Percentiles rank a stretch among this genome's conserved stretches.
Conservation (phyloP, 495 filamentous ascomycete genomes). For the Collariella sp. region DNA sequence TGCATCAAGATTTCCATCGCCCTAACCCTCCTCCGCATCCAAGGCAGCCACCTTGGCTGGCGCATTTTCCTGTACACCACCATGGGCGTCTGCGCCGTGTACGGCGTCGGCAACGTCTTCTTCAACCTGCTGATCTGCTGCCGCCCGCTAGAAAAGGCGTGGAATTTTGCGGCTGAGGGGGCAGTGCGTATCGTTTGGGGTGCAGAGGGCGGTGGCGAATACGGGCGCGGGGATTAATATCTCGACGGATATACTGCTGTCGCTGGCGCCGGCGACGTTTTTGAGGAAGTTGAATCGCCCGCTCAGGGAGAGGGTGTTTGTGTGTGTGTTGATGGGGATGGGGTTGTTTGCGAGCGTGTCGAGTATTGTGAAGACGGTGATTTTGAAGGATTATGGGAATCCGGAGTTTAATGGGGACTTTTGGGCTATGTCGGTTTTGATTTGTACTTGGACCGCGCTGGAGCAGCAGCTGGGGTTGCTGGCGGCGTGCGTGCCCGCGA, state of each 20-base stretch:
- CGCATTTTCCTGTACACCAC: slow-evolving; percentile 46
- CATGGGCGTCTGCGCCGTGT: slow-evolving; percentile 45
- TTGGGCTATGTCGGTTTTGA: slow-evolving; percentile 15
- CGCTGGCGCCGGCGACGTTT: slow-evolving; percentile 18
- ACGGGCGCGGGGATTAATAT: slow-evolving; percentile 19
- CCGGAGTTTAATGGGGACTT: slow-evolving; percentile 6
- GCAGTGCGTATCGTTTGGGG: slow-evolving; percentile 13
- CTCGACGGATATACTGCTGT: slow-evolving; percentile 21
- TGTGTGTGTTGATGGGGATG: slow-evolving; percentile 24
- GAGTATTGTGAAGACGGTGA: slow-evolving; percentile 22
- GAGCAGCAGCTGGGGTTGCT: slow-evolving; percentile 22
- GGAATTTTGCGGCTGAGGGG: slow-evolving; percentile 12
- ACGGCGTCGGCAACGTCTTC: slow-evolving; percentile 36
- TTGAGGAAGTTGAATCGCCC: slow-evolving; percentile 22
- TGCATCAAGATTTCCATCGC: slow-evolving; percentile 26
- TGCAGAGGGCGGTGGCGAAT: slow-evolving; percentile 17
- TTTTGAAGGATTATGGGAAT: slow-evolving; percentile 15
- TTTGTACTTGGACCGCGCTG: slow-evolving; percentile 20
- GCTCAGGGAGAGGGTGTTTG: slow-evolving; percentile 21
- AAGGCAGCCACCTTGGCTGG: slow-evolving; percentile 28
- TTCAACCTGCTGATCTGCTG: slow-evolving; percentile 21
- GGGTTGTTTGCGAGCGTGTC: slow-evolving; percentile 19
- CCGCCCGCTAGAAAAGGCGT: slow-evolving; percentile 17
- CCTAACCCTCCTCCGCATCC: slow-evolving; percentile 23
- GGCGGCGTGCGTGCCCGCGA: slow-evolving; percentile 22